A percentile compares a stretch with the other conserved stretches of the same genome.
These are phyloP conservation scores for Ustilaginoidea virens DNA, from an alignment of 2,329 filamentous ascomycete species.

Conservation along the genomic window DNA sequence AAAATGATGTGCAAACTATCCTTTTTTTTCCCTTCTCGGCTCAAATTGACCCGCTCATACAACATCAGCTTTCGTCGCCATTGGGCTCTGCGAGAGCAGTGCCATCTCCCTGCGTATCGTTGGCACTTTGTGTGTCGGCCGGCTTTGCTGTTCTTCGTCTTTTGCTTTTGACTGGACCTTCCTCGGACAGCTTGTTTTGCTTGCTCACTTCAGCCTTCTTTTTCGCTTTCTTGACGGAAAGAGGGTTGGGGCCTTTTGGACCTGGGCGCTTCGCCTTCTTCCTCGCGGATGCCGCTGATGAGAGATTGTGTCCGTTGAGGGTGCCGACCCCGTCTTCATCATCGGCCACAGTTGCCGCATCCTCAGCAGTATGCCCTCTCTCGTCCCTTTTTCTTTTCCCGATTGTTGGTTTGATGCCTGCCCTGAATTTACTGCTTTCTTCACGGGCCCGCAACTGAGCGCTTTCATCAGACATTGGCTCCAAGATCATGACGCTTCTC, in stretches of 20 bases:
- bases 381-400: constrained; percentile 37
- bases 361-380: constrained; percentile 12
- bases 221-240: constrained; percentile 56
- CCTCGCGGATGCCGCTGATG: constrained; percentile 18
- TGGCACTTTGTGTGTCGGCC: constrained; percentile 4
- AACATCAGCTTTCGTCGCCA: constrained; percentile 9
- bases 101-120: constrained; percentile 6
- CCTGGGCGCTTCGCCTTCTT: constrained; percentile 45
- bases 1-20: background rate
- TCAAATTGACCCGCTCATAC: too few species aligned
- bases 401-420: constrained; percentile 42
- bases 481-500: constrained; percentile 55
- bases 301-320: constrained; percentile 5
- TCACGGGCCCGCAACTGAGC: constrained; percentile 47
- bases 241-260: constrained; percentile 54
- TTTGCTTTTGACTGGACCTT: constrained; percentile 15
- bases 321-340: constrained; percentile 18
- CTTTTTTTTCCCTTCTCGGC: background rate
- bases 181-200: constrained; percentile 12
- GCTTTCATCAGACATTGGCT: constrained; percentile 59
- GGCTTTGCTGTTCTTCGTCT: constrained; percentile 16
- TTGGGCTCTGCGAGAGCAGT: constrained; percentile 5
- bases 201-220: constrained; percentile 20
- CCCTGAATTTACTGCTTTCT: constrained; percentile 60
- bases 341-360: constrained; percentile 20